phyloP scores from a whole-genome alignment of 805 yeast genomes.

The Hanseniaspora meyeri region DNA sequence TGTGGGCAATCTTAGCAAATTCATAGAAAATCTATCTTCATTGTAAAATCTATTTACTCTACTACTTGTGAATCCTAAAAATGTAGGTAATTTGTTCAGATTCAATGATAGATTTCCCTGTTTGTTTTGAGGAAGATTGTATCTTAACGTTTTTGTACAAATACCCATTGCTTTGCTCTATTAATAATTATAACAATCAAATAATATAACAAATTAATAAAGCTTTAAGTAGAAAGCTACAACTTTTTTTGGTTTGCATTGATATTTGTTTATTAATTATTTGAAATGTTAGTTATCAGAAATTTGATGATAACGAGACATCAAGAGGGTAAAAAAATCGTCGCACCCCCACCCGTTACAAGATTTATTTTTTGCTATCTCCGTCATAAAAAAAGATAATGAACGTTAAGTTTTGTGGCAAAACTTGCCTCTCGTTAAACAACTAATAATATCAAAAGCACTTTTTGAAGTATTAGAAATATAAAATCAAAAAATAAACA shows the following conservation, averaged over 20 bases:
- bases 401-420: not conserved
- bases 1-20: slow-evolving; percentile 41
- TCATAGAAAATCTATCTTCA: slow-evolving; percentile 69
- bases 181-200: too few relatives aligned
- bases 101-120: slow-evolving; percentile 7
- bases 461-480: too few relatives aligned
- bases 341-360: not conserved
- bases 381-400: not conserved
- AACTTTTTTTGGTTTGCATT: not conserved
- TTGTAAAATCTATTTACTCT: slow-evolving; percentile 66
- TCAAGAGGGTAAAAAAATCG: not conserved
- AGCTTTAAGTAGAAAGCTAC: not conserved
- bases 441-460: too few relatives aligned
- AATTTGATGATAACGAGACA: not conserved
- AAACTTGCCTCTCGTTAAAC: too few relatives aligned
- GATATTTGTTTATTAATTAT: too few relatives aligned
- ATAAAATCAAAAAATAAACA: too few relatives aligned
- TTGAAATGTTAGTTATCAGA: not conserved
- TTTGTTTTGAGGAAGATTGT: slow-evolving; percentile 1
- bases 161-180: slow-evolving; percentile 1
- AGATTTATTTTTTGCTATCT: not conserved
- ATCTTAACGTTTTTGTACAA: slow-evolving; percentile 1
- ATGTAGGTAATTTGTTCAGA: slow-evolving; percentile 24
- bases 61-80: slow-evolving; percentile 62
- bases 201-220: too few relatives aligned